These are phyloP conservation scores for Paecilomyces formosus DNA, from an alignment of 2,329 filamentous ascomycete species.

Conservation along the genomic window DNA sequence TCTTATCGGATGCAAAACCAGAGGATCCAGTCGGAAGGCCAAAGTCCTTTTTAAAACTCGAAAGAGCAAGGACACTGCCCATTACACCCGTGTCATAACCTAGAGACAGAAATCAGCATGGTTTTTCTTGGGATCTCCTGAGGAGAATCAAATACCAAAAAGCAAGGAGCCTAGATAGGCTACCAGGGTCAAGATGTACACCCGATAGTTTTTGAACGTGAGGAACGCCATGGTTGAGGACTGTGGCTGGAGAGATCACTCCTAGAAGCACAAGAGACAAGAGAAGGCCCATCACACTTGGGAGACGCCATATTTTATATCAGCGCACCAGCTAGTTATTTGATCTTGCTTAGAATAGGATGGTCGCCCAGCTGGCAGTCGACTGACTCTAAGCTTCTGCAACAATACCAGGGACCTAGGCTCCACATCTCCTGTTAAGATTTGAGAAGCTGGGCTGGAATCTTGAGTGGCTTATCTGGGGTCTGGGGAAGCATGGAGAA, in stretches of 20 bases:
- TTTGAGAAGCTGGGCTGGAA: background rate
- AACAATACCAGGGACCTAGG: background rate
- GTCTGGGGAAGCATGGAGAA: background rate
- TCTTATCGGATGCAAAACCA: conserved; percentile 24
- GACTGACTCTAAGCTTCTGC: background rate
- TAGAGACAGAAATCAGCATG: conserved; percentile 5
- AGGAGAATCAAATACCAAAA: conserved; percentile 25
- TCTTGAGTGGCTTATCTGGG: background rate
- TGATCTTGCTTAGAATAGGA: background rate
- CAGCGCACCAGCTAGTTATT: background rate
- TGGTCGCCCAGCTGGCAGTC: background rate
- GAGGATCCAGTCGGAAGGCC: conserved; percentile 24
- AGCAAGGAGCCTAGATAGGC: conserved; percentile 38
- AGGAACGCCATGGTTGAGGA: conserved; percentile 13
- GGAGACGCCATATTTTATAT: background rate
- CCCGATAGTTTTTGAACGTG: conserved; percentile 35
- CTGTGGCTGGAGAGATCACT: background rate
- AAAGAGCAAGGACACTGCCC: conserved; percentile 32
- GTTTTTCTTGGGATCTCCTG: background rate
- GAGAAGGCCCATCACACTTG: background rate
- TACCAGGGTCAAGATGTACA: conserved; percentile 37
- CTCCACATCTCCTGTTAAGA: background rate
- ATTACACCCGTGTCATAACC: conserved; percentile 39
- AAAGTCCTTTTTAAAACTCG: conserved; percentile 35
- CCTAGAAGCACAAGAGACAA: background rate